Percentiles rank a stretch among this genome's conserved stretches.
These are phyloP conservation scores for Glutinoglossum americanum DNA, from an alignment of 495 filamentous ascomycete species.

Conservation along the genomic window DNA sequence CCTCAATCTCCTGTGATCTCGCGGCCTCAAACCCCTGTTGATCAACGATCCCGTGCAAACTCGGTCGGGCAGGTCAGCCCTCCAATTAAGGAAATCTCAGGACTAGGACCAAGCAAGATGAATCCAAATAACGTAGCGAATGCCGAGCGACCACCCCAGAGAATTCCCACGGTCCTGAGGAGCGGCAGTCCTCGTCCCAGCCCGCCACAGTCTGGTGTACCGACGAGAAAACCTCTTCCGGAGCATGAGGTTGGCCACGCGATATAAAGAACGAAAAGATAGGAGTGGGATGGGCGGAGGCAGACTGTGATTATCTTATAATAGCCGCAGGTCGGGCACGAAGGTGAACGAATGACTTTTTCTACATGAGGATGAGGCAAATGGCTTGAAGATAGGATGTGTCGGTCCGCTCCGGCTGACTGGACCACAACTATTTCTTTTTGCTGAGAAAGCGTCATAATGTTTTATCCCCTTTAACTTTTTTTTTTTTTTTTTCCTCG, in stretches of 20 bases:
- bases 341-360: background rate
- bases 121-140: background rate
- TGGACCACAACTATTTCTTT: background rate
- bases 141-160: slow-evolving; percentile 1
- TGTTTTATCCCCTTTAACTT: too few relatives aligned
- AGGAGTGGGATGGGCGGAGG: too few relatives aligned
- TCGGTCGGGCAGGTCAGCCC: background rate
- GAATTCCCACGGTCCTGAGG: slow-evolving; percentile 1
- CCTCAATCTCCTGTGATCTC: background rate
- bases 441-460: too few relatives aligned
- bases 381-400: background rate
- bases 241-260: background rate
- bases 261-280: background rate
- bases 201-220: background rate
- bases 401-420: background rate
- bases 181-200: background rate
- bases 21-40: background rate
- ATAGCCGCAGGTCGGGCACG: background rate
- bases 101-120: background rate
- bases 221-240: background rate
- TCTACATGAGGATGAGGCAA: background rate
- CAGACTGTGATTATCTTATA: background rate
- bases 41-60: background rate
- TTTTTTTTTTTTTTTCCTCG: too few relatives aligned
- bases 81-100: background rate